Percentiles rank a stretch among this genome's conserved stretches.
phyloP scores from a whole-genome alignment of 2,329 filamentous ascomycete species.

The Cercospora janseana region DNA sequence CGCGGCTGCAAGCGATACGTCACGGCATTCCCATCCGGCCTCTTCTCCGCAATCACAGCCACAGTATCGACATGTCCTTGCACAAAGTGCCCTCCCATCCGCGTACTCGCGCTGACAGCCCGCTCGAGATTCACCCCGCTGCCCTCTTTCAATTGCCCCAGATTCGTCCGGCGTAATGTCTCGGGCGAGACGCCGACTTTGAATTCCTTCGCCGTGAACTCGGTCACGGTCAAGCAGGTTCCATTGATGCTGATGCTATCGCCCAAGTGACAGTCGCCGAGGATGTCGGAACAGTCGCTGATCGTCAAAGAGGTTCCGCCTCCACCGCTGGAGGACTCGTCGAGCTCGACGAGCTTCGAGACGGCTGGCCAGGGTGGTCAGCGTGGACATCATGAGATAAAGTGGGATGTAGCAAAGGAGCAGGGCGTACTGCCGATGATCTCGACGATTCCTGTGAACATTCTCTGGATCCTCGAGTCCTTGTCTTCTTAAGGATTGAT shows the following conservation, averaged over 20 bases:
- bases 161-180: constrained; percentile 90
- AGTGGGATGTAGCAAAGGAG: constrained; percentile 16
- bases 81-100: constrained; percentile 97
- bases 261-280: constrained; percentile 78
- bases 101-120: constrained; percentile 83
- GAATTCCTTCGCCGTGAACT: constrained; percentile 64
- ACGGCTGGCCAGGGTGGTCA: constrained; percentile 63
- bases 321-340: constrained; percentile 66
- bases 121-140: constrained; percentile 88
- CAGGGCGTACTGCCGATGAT: constrained; percentile 83
- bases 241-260: constrained; percentile 96
- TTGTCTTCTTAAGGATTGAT: neutral
- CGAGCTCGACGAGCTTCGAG: constrained; percentile 74
- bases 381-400: constrained; percentile 37
- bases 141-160: constrained; percentile 67
- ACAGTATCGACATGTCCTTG: constrained; percentile 95
- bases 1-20: constrained; percentile 79
- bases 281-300: constrained; percentile 68
- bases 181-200: constrained; percentile 93
- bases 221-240: constrained; percentile 90
- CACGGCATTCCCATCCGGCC: constrained; percentile 83
- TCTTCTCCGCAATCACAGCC: constrained; percentile 69
- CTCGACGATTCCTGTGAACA: constrained; percentile 97
- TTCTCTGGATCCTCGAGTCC: too few species aligned
- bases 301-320: constrained; percentile 91